Base-by-base conservation (phyloP, 352 stramenopile genomes). In the Pythium aphanidermatum region DNA sequence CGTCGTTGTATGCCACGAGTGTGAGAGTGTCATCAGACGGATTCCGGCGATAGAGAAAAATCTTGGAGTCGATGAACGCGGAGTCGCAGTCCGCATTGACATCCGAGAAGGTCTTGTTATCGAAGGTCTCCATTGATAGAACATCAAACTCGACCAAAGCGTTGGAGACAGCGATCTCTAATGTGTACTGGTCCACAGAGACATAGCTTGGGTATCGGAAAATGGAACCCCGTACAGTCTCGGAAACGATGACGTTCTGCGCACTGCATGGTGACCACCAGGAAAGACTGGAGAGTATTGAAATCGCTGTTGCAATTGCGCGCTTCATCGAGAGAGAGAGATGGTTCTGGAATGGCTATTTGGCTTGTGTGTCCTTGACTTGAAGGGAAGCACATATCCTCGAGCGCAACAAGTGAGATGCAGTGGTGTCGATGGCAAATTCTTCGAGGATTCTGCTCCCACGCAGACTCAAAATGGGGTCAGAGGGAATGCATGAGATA, bases 31-130 rank as follows among this genome's bases (percentile, higher is more conserved):
- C 55, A 3, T 75, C 54, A 1, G 46, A 40, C 4, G 21, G 28
- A 24, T 42, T 41, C 14, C 63, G 36, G 2, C 45, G 30, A 36
- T 80, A 84, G 9, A 86, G 46, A 33, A 63, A 73, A 10, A 86
- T 53, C 25, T 84, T 67, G 14, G 76, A 78, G 58, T 86, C 73
- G 31, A 88, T 84, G 51, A 65, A 86, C 1, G 73, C 70, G 47
- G 73, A 88, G 55, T 88, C 76, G 34, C 76, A 88, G 44, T 88
- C 70, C 6, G 25, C 24, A 50, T 88, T 88, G 10, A 88, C 73
- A 37, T 88, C 76, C 0, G 55, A 21, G 46, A 78, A 78, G 23
- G 61, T 74, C 24, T 39, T 24, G 45, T 78, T 78, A 38, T 71
- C 58, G 12, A 46, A 46, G 5, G 70, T 83, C 56, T 86, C 76